Percentiles rank a stretch among this genome's conserved stretches.
phyloP scores from a whole-genome alignment of 805 yeast species.

The Candida tallmaniae region DNA sequence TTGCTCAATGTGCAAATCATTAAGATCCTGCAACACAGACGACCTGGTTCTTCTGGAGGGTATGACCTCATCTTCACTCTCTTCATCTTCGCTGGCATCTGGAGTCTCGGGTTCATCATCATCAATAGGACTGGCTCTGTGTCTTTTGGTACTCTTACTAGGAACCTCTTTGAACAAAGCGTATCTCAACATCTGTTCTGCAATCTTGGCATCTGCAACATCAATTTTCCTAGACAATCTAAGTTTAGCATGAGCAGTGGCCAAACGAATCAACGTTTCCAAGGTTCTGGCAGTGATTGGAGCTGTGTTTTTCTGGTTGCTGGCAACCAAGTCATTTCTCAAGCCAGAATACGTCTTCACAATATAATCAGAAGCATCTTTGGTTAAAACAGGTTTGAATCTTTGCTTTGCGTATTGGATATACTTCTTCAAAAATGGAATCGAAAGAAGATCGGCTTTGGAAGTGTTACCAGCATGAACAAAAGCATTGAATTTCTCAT shows the following conservation, averaged over 20 bases:
- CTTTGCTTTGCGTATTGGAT: conserved; percentile 91
- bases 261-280: conserved; percentile 89
- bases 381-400: conserved; percentile 72
- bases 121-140: conserved; percentile 20
- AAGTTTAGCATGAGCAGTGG: conserved; percentile 97
- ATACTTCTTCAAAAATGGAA: conserved; percentile 86
- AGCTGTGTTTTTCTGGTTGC: conserved; percentile 71
- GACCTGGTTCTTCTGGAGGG: conserved; percentile 9
- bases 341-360: conserved; percentile 75
- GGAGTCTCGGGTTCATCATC: conserved; percentile 27
- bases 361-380: conserved; percentile 73
- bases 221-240: conserved; percentile 75
- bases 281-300: conserved; percentile 98
- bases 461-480: conserved; percentile 70
- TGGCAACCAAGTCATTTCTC: conserved; percentile 65
- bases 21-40: conserved; percentile 23
- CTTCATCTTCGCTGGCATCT: conserved; percentile 22
- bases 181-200: conserved; percentile 78
- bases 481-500: conserved; percentile 76
- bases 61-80: conserved; percentile 12
- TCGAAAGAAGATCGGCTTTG: conserved; percentile 44
- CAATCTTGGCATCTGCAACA: conserved; percentile 75
- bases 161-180: conserved; percentile 78
- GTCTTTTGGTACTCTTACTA: conserved; percentile 32
- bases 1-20: conserved; percentile 24